Conservation (phyloP, 179 eudicot genomes). For the Actinidia chinensis region DNA sequence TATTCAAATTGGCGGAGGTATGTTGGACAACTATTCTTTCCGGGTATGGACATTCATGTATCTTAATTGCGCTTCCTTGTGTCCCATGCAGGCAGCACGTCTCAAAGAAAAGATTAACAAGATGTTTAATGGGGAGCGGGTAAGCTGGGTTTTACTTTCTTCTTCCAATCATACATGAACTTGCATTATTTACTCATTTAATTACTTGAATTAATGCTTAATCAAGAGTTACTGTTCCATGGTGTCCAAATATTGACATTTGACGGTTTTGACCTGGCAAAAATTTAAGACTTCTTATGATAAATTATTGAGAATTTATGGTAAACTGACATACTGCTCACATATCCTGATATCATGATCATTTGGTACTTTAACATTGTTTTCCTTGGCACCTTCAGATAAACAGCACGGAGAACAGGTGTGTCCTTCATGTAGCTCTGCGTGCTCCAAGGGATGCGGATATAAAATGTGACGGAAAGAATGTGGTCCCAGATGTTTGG, state of each 20-base stretch:
- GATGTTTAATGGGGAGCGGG: constrained; percentile 89
- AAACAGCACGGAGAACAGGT: constrained; percentile 94
- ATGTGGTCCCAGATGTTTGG: constrained; percentile 98
- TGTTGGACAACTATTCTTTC: not conserved
- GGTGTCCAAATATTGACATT: not conserved
- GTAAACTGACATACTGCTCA: not conserved
- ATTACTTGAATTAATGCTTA: not conserved
- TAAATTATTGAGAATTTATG: not conserved
- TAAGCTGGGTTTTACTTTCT: constrained; percentile 35
- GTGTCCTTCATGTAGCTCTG: constrained; percentile 96
- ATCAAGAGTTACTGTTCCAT: not conserved
- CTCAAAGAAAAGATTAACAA: constrained; percentile 73
- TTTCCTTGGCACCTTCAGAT: constrained; percentile 51
- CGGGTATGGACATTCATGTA: not conserved
- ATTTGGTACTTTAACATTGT: not conserved
- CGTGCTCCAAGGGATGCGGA: constrained; percentile 90
- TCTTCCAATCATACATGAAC: not conserved
- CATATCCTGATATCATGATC: not conserved
- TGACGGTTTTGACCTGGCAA: not conserved
- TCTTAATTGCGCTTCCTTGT: constrained; percentile 20
- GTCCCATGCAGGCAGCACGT: constrained; percentile 63
- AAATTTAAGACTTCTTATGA: not conserved
- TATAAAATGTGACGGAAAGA: constrained; percentile 76
- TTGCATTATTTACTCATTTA: not conserved
- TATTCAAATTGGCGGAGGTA: constrained; percentile 80